Base-by-base conservation (phyloP, 495 filamentous ascomycete species). In the Aspergillus baeticus region DNA sequence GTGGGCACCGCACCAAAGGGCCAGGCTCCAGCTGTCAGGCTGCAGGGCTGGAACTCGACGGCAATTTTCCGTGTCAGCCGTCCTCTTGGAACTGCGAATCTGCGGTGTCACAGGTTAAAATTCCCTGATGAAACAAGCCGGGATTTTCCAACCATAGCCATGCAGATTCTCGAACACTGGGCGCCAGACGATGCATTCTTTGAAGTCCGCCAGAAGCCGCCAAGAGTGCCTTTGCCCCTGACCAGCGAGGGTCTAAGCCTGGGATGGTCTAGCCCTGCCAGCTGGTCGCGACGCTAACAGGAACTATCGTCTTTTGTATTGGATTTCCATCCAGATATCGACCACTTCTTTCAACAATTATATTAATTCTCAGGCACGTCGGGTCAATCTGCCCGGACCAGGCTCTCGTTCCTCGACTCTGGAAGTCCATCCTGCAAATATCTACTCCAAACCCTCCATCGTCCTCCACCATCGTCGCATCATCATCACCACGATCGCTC, bases 131-230 rank as follows among this genome's bases (percentile, higher is more conserved):
- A 38, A 47, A 48, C 42, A 2, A 33, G 34, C n/a, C 15, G 22
- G 51, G 26, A 43, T n/a, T 3, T 21, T 34, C 54, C 45, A 50
- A 57, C 23, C 13, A 7, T 48, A 35, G 36, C 36, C 26, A 41
- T 54, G 57, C 57, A 54, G 51, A 54, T 42, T 54, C 51, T 59
- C 56, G 49, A 49, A 49, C 49, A 54, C 56, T 26, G 56, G 50
- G 23, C 46, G 37, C 45, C 45, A 43, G 26, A 57, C 15, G 13
- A 48, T 33, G 46, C 29, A 15, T 21, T 15, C 26, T 29, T 29
- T 29, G 26, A 8, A 29, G 26, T 29, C n/a, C 26, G 26, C 26
- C 26, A 29, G 26, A 10, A 31, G 14, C 13, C n/a, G 10, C 13
- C 36, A 37, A 41, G 22, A 2, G 14, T 13, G 41, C 20, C 38